These are phyloP conservation scores for Zelonia costaricensis DNA, from an alignment of 208 protist species.

Conservation along the genomic window DNA sequence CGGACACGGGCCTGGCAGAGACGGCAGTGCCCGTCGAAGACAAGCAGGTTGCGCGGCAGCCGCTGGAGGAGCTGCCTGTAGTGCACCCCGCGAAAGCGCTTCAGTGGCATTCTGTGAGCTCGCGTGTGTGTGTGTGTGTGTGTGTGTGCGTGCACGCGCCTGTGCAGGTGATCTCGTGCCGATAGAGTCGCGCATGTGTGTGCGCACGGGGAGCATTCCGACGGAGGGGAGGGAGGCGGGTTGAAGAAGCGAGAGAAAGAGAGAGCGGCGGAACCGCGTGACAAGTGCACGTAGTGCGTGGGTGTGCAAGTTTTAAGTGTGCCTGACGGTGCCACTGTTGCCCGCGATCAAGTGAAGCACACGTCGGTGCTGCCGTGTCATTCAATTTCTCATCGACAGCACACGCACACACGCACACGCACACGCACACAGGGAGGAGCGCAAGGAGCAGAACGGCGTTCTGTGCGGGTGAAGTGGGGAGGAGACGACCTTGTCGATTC, in stretches of 20 bases:
- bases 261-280: no score
- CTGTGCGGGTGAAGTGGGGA: no score
- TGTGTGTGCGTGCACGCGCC: neutral
- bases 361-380: no score
- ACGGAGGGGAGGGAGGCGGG: neutral
- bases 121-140: neutral
- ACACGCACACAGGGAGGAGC: neutral
- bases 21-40: slow-evolving; percentile 84
- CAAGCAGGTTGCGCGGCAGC: slow-evolving; percentile 73
- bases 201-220: no score
- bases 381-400: no score
- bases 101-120: slow-evolving; percentile 6
- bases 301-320: no score
- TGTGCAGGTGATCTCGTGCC: no score
- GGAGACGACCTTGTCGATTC: neutral
- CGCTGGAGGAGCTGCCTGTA: slow-evolving; percentile 48
- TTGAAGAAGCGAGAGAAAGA: neutral
- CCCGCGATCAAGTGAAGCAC: no score
- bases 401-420: neutral
- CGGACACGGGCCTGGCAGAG: slow-evolving; percentile 69
- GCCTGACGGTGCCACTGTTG: no score
- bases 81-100: slow-evolving; percentile 40
- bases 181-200: no score
- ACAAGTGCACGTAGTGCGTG: no score
- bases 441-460: no score